Evolutionary conservation across 345 rosid genomes (phyloP).

Genomic region (Salix brachista): DNA sequence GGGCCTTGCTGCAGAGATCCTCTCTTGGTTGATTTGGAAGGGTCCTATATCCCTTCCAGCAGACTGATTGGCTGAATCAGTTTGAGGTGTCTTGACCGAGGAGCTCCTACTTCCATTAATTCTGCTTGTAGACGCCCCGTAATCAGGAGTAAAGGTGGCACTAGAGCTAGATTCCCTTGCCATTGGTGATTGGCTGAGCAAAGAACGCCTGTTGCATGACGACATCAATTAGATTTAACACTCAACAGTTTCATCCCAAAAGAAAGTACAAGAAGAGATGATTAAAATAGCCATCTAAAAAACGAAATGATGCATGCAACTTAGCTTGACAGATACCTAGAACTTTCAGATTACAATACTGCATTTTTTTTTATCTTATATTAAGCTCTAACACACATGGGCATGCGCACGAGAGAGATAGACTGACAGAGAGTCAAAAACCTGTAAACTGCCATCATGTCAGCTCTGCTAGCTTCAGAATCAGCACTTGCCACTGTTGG

Average conservation of each 20-base stretch:
- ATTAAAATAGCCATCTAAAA: not conserved
- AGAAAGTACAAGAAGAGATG: not conserved
- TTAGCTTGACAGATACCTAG: not conserved
- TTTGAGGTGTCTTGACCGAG: constrained; percentile 42
- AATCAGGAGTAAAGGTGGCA: constrained; percentile 36
- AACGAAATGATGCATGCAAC: not conserved
- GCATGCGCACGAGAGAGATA: not conserved
- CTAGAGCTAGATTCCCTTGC: constrained; percentile 30
- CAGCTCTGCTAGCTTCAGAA: constrained; percentile 51
- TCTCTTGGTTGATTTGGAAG: constrained; percentile 26
- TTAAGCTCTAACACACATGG: too few relatives aligned
- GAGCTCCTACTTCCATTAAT: constrained; percentile 35
- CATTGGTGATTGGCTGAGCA: constrained; percentile 87
- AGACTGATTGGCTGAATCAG: constrained; percentile 19
- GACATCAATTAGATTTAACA: constrained; percentile 4
- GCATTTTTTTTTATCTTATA: not conserved
- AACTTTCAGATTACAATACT: not conserved
- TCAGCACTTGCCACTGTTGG: constrained; percentile 52
- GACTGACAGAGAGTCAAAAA: constrained; percentile 15
- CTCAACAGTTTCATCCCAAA: not conserved
- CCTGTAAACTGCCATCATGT: constrained; percentile 96
- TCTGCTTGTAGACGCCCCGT: constrained; percentile 27
- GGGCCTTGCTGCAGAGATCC: constrained; percentile 27
- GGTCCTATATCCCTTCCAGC: constrained; percentile 21
- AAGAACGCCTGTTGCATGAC: constrained; percentile 59